phyloP scores from a whole-genome alignment of 1,284 basidiomycete species.

The Sporisorium sorghi region DNA sequence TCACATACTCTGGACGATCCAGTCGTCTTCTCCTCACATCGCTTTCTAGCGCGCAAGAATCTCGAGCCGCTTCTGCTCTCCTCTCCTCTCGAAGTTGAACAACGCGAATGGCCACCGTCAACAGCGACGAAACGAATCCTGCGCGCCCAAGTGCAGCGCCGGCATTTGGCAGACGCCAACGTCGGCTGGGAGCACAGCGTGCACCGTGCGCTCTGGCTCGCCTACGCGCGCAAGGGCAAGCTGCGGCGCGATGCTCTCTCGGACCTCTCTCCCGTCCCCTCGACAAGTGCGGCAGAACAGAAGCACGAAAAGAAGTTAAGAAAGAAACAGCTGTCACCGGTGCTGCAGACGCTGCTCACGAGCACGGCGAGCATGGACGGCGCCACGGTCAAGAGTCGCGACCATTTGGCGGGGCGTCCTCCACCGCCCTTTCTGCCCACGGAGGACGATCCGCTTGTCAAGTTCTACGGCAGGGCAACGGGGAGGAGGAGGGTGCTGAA shows the following conservation, averaged over 20 bases:
- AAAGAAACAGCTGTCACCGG: slow-evolving; percentile 1
- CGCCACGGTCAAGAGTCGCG: slow-evolving; percentile 10
- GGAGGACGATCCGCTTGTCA: slow-evolving; percentile 29
- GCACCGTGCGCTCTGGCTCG: slow-evolving; percentile 24
- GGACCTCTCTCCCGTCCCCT: slow-evolving; percentile 19
- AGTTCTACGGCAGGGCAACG: slow-evolving; percentile 13
- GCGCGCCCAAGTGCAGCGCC: slow-evolving; percentile 28
- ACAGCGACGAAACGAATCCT: slow-evolving; percentile 11
- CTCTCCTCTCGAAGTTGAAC: background rate
- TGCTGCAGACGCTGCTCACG: slow-evolving; percentile 20
- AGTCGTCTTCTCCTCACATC: slow-evolving; percentile 29
- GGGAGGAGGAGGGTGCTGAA: slow-evolving; percentile 18
- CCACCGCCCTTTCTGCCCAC: slow-evolving; percentile 39
- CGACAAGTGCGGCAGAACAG: background rate
- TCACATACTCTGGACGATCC: slow-evolving; percentile 29
- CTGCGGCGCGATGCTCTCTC: slow-evolving; percentile 33
- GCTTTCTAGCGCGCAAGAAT: slow-evolving; percentile 35
- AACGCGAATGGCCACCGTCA: slow-evolving; percentile 12
- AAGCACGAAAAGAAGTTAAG: slow-evolving; percentile 5
- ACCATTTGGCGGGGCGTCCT: slow-evolving; percentile 15
- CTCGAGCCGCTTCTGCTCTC: slow-evolving; percentile 32
- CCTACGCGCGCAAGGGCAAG: slow-evolving; percentile 36
- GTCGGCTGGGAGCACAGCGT: slow-evolving; percentile 45
- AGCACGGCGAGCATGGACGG: slow-evolving; percentile 31
- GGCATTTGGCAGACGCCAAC: slow-evolving; percentile 44